Percentiles rank a stretch among this genome's conserved stretches.
Conservation (phyloP, 495 filamentous ascomycete genomes). For the Aspergillus steynii region DNA sequence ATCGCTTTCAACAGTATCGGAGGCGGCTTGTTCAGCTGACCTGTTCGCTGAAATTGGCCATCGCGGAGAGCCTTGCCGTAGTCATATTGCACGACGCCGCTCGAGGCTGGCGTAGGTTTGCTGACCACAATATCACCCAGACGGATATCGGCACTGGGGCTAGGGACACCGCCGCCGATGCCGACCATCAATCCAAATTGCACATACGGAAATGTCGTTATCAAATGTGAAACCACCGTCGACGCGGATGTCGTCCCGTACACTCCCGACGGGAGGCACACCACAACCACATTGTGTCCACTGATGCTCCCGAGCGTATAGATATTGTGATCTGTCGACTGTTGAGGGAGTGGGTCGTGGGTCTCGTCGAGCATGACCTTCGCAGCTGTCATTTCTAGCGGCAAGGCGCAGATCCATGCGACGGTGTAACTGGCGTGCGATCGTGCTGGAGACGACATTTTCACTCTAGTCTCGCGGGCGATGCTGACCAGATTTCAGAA, state of each 20-base stretch:
- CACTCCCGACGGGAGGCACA: slow-evolving; percentile 2
- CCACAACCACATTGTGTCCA: slow-evolving; percentile 5
- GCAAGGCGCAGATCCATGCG: slow-evolving; percentile 8
- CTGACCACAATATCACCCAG: slow-evolving; percentile 5
- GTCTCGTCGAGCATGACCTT: slow-evolving; percentile 7
- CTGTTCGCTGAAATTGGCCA: neutral
- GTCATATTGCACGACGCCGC: neutral
- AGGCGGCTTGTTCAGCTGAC: too few relatives aligned
- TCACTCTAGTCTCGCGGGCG: too few relatives aligned
- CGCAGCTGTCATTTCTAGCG: slow-evolving; percentile 3
- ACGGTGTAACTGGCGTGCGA: slow-evolving; percentile 1
- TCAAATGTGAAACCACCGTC: neutral
- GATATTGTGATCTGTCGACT: neutral
- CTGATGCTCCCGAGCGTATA: slow-evolving; percentile 1
- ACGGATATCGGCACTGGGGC: neutral
- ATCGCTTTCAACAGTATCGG: neutral
- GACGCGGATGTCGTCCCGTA: slow-evolving; percentile 5
- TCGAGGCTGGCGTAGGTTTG: neutral
- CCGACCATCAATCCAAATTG: slow-evolving; percentile 2
- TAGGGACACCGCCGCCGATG: slow-evolving; percentile 1
- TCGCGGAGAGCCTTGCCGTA: neutral
- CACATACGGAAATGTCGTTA: neutral
- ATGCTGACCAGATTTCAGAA: too few relatives aligned
- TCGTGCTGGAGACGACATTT: too few relatives aligned
- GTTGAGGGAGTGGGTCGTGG: slow-evolving; percentile 1